Conservation (phyloP, 2,329 filamentous ascomycete species). For the Ophiostoma sp. region DNA sequence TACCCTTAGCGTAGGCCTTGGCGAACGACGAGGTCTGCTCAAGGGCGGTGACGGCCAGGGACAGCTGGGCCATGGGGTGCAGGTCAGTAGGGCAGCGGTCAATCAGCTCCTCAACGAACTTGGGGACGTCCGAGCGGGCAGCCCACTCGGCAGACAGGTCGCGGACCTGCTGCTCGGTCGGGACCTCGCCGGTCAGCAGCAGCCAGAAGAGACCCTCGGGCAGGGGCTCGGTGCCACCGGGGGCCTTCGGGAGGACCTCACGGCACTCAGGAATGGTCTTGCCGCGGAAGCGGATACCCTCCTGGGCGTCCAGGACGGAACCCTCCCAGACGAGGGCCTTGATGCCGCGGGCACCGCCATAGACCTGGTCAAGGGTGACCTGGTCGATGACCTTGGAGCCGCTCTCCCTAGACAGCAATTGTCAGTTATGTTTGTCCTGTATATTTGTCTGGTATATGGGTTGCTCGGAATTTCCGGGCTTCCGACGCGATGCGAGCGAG, state of each 20-base stretch:
- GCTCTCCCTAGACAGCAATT: constrained; percentile 66
- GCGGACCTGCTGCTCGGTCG: constrained; percentile 96
- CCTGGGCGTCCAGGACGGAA: constrained; percentile 95
- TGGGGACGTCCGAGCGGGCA: constrained; percentile 92
- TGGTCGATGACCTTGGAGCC: constrained; percentile 95
- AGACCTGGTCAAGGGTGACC: constrained; percentile 98
- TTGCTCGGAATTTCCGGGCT: not conserved
- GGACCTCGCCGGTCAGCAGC: constrained; percentile 95
- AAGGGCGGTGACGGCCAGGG: constrained; percentile 92
- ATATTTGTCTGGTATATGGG: not conserved
- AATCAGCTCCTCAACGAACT: constrained; percentile 98
- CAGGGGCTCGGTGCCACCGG: constrained; percentile 93
- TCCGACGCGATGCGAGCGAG: not conserved
- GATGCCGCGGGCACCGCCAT: constrained; percentile 98
- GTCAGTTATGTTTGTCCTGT: not conserved
- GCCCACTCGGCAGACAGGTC: constrained; percentile 99
- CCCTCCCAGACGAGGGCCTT: constrained; percentile 99
- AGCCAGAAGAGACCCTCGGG: constrained; percentile 99
- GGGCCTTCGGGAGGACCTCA: constrained; percentile 93
- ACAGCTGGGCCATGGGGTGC: constrained; percentile 99
- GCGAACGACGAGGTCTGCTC: constrained; percentile 98
- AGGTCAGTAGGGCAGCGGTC: constrained; percentile 99
- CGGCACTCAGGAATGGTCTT: constrained; percentile 99
- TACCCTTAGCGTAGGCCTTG: constrained; percentile 97
- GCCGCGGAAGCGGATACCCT: constrained; percentile 99